Base-by-base conservation (phyloP, 2,329 filamentous ascomycete genomes). In the Aspergillus carbonarius region DNA sequence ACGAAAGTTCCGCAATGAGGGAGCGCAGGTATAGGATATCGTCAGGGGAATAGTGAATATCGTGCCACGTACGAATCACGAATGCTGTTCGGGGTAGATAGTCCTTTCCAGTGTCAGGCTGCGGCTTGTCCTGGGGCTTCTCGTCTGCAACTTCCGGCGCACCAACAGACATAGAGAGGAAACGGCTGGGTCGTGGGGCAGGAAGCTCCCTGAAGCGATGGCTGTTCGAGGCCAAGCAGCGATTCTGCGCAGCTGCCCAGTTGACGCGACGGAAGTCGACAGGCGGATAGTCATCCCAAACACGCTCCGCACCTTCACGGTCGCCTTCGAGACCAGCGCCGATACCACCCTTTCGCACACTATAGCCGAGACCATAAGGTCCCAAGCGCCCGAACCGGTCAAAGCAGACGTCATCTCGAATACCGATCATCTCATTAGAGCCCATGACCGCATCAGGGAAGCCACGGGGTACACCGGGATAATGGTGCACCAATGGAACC, bases 281-380 rank as follows among this genome's bases (percentile, higher is more conserved):
- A 60, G 89, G 86, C 3, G 86, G 82, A 4, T 81, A 79, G 48
- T 85, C 82, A 12, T 85, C 81, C 92, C 93, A 97, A 8, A 96
- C 88, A 20, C 83, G 79, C 42, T 93, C 89, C n/a, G 86, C 83
- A 3, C 92, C 93, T 64, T 95, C 90, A 51, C 83, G 86, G 62
- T 97, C 90, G 20, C 92, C 92, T 67, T 92, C 87, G 74, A 96
- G 85, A 10, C 91, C 93, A n/a, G 90, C 87, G 4, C 93, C 92
- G 25, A 89, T 86, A 1, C 93, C 93, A 12, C 93, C 93, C 63
- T 83, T 86, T 58, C 87, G 86, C 34, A 83, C 80, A 32, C 89
- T 91, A 73, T 98, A 98, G 8, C 93, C 93, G 61, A 92, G 85
- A 0, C 93, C 93, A 67, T 99, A 99, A 0, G 93, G 90, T 0